Conservation (phyloP, 1,284 basidiomycete species). For the Boletus albobrunnescens region DNA sequence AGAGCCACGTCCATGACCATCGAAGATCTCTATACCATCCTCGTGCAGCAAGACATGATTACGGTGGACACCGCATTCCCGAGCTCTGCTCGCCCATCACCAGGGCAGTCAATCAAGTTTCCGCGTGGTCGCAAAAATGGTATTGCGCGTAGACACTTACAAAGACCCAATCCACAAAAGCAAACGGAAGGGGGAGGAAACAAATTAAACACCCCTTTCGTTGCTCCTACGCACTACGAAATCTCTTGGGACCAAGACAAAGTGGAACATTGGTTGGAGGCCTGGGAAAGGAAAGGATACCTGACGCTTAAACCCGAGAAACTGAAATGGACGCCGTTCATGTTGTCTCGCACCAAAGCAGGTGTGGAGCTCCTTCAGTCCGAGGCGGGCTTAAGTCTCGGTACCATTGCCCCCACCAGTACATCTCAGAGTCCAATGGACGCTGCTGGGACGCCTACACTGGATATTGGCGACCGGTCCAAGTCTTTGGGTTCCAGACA, state of each 20-base stretch:
- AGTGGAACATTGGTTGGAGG: conserved; percentile 63
- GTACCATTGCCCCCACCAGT: conserved; percentile 16
- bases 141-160: conserved; percentile 56
- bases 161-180: conserved; percentile 53
- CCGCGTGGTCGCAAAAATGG: conserved; percentile 68
- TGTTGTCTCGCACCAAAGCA: conserved; percentile 59
- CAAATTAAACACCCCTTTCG: conserved; percentile 48
- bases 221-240: conserved; percentile 71
- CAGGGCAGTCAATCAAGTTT: conserved; percentile 71
- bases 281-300: conserved; percentile 81
- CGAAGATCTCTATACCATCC: conserved; percentile 81
- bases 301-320: conserved; percentile 78
- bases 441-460: conserved; percentile 23
- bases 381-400: conserved; percentile 24
- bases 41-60: conserved; percentile 81
- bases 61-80: conserved; percentile 48
- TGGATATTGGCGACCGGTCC: conserved; percentile 17
- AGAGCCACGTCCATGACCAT: conserved; percentile 85
- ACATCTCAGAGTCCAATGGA: conserved; percentile 25
- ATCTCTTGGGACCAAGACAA: conserved; percentile 73
- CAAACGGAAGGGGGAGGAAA: conserved; percentile 44
- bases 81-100: conserved; percentile 56
- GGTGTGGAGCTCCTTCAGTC: conserved; percentile 36
- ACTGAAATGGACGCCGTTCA: conserved; percentile 94
- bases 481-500: conserved; percentile 17